A percentile compares a stretch with the other conserved stretches of the same genome.
Evolutionary conservation across 2,329 filamentous ascomycete genomes (phyloP).

Genomic region (Chalaropsis thielavioides): DNA sequence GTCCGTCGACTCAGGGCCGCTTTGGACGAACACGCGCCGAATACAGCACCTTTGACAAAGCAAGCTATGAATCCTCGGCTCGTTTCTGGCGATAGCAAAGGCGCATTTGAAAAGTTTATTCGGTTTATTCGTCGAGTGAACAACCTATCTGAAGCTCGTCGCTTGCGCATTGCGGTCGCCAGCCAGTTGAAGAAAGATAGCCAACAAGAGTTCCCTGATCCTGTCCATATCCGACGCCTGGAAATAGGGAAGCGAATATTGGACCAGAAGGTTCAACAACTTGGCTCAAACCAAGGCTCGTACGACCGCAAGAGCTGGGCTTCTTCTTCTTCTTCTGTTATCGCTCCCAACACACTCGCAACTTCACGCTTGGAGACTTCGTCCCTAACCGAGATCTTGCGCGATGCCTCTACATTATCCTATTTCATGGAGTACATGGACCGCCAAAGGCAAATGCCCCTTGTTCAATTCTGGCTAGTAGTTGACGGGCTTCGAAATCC

Average conservation of each 20-base stretch:
- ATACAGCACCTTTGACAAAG: slow-evolving; percentile 51
- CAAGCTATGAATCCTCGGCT: slow-evolving; percentile 64
- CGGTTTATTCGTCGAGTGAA: slow-evolving; percentile 75
- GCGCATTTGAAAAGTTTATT: slow-evolving; percentile 89
- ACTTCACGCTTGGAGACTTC: slow-evolving; percentile 59
- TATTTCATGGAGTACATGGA: slow-evolving; percentile 99
- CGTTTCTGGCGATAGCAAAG: slow-evolving; percentile 68
- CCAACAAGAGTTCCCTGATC: slow-evolving; percentile 63
- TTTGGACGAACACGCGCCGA: slow-evolving; percentile 82
- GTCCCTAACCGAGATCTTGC: slow-evolving; percentile 69
- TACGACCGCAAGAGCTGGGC: not conserved
- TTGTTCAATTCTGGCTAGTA: slow-evolving; percentile 97
- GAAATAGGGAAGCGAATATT: slow-evolving; percentile 84
- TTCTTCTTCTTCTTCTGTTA: slow-evolving; percentile 19
- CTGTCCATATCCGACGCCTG: slow-evolving; percentile 70
- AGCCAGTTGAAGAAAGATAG: slow-evolving; percentile 83
- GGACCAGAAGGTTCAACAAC: slow-evolving; percentile 73
- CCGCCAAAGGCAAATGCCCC: slow-evolving; percentile 65
- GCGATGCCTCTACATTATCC: slow-evolving; percentile 77
- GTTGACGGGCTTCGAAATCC: slow-evolving; percentile 94
- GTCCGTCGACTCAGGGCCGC: slow-evolving; percentile 84
- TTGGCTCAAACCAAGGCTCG: slow-evolving; percentile 27
- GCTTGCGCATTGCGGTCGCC: slow-evolving; percentile 81
- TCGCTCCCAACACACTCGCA: slow-evolving; percentile 23
- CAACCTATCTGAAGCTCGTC: slow-evolving; percentile 80